Evolutionary conservation across 805 yeast genomes (phyloP).

Genomic region (Suhomyces prunicola): DNA sequence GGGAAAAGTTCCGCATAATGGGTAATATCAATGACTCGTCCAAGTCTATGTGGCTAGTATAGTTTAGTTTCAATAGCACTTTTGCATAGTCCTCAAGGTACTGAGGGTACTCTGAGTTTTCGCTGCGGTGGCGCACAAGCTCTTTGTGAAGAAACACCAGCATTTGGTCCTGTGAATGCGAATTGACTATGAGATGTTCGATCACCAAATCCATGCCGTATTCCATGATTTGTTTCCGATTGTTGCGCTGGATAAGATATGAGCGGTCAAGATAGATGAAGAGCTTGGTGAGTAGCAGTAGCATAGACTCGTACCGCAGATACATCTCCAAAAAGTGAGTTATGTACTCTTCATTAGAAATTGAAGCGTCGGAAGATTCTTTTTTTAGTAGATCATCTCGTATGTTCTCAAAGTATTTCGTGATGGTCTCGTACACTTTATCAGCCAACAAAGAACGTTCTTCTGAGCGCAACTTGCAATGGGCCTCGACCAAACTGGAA

Average conservation of each 20-base stretch:
- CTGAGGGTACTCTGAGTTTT: neutral
- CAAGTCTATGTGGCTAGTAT: slow-evolving; percentile 11
- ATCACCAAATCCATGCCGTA: slow-evolving; percentile 22
- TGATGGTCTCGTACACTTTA: slow-evolving; percentile 17
- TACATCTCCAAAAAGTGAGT: slow-evolving; percentile 14
- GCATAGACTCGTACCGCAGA: slow-evolving; percentile 22
- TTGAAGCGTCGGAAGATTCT: neutral
- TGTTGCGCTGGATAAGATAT: slow-evolving; percentile 32
- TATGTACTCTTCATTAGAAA: neutral
- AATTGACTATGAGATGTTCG: slow-evolving; percentile 9
- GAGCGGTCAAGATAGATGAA: slow-evolving; percentile 36
- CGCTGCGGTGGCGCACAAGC: slow-evolving; percentile 10
- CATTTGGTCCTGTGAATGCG: neutral
- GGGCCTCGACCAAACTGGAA: slow-evolving; percentile 27
- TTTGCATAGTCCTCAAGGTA: slow-evolving; percentile 13
- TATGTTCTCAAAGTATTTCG: slow-evolving; percentile 10
- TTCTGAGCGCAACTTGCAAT: slow-evolving; percentile 29
- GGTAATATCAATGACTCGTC: slow-evolving; percentile 9
- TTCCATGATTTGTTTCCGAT: slow-evolving; percentile 23
- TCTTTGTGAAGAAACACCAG: slow-evolving; percentile 11
- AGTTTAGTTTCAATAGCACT: slow-evolving; percentile 20
- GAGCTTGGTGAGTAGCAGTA: slow-evolving; percentile 24
- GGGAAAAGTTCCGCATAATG: slow-evolving; percentile 14
- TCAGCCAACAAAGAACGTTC: slow-evolving; percentile 32
- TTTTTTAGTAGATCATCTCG: neutral